Conservation (phyloP, 345 rosid species). For the Xanthoceras sorbifolium region DNA sequence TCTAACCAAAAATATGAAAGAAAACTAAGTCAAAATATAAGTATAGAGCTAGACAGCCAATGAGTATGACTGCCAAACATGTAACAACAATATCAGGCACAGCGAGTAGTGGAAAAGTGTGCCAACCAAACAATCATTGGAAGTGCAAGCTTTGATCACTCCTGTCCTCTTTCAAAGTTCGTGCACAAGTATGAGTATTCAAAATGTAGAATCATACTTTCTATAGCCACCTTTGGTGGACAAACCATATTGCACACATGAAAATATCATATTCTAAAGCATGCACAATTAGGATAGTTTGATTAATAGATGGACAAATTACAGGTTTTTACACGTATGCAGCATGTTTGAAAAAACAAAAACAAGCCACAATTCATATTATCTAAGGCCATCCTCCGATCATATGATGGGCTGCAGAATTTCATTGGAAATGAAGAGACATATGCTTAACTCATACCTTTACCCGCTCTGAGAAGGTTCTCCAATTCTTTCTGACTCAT, state of each 20-base stretch:
- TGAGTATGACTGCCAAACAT: neutral
- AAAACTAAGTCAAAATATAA: neutral
- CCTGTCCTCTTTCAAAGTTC: neutral
- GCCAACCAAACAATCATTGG: neutral
- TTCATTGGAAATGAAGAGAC: conserved; percentile 9
- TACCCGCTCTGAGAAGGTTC: conserved; percentile 46
- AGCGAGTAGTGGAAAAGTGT: neutral
- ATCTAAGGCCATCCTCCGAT: neutral
- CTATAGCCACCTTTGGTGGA: neutral
- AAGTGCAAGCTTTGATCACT: neutral
- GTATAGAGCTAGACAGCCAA: neutral
- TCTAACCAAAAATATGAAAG: conserved; percentile 38
- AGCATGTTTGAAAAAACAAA: neutral
- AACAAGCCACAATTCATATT: neutral
- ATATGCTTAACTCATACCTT: conserved; percentile 45
- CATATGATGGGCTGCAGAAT: neutral
- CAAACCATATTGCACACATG: neutral
- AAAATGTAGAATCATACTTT: neutral
- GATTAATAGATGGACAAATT: neutral
- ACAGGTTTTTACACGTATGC: neutral
- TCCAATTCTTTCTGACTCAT: conserved; percentile 63
- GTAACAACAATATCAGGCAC: neutral
- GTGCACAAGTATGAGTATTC: neutral
- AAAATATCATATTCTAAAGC: neutral
- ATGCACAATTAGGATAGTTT: neutral